Percentiles rank a stretch among this genome's conserved stretches.
phyloP scores from a whole-genome alignment of 495 filamentous ascomycete genomes.

The Hypoxylon perforatum region DNA sequence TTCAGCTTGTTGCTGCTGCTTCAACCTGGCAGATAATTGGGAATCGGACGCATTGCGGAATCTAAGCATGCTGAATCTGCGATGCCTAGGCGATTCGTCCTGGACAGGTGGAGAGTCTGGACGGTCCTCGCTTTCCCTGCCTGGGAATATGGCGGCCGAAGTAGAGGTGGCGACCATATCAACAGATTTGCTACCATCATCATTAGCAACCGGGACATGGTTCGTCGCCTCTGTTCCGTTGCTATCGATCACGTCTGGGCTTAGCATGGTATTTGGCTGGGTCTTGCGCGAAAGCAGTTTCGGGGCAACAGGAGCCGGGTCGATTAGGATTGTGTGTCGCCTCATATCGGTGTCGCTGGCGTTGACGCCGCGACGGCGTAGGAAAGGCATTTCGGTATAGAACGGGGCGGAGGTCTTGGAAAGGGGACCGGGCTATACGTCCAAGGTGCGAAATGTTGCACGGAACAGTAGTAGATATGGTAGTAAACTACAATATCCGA shows the following conservation, averaged over 20 bases:
- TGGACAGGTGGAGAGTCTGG: conserved; percentile 53
- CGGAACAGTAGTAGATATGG: conserved; percentile 16
- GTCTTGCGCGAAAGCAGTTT: conserved; percentile 37
- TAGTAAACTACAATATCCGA: conserved; percentile 25
- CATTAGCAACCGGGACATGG: conserved; percentile 12
- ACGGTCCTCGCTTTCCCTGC: conserved; percentile 47
- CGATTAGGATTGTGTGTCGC: conserved; percentile 55
- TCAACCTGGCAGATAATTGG: conserved; percentile 82
- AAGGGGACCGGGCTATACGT: conserved; percentile 15
- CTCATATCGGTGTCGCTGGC: conserved; percentile 63
- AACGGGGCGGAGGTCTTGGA: conserved; percentile 2
- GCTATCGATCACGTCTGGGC: conserved; percentile 23
- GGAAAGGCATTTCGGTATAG: conserved; percentile 56
- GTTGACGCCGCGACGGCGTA: conserved; percentile 62
- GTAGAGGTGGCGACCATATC: conserved; percentile 31
- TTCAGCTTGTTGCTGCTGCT: conserved; percentile 70
- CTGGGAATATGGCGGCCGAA: conserved; percentile 31
- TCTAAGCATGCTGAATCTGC: conserved; percentile 89
- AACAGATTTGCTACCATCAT: conserved; percentile 34
- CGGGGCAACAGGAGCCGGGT: conserved; percentile 42
- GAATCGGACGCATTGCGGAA: conserved; percentile 95
- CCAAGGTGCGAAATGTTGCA: conserved; percentile 13
- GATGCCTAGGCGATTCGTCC: conserved; percentile 63
- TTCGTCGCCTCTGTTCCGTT: conserved; percentile 21
- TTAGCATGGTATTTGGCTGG: conserved; percentile 25